Percentiles rank a stretch among this genome's conserved stretches.
Evolutionary conservation across 2,329 filamentous ascomycete genomes (phyloP).

Genomic region (Acarospora socialis): DNA sequence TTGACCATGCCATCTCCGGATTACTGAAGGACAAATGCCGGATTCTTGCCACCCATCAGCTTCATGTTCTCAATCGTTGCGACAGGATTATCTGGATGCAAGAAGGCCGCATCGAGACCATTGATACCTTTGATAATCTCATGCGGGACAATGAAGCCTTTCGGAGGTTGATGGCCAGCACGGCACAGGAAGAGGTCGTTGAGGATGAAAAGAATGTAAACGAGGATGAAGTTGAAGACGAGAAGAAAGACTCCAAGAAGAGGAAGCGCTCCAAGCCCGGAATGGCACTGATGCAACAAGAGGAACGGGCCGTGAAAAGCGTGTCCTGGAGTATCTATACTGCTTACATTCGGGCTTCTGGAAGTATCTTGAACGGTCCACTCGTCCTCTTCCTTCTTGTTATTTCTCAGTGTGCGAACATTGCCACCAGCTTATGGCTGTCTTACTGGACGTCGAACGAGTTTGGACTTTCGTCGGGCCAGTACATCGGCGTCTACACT

Average conservation of each 20-base stretch:
- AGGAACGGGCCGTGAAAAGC: conserved; percentile 52
- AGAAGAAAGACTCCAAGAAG: conserved; percentile 33
- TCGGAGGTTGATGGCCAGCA: conserved; percentile 67
- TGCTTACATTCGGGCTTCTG: conserved; percentile 63
- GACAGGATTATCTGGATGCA: conserved; percentile 93
- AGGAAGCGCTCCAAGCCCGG: conserved; percentile 32
- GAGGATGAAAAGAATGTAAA: conserved; percentile 33
- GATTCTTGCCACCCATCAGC: conserved; percentile 84
- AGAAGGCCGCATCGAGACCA: conserved; percentile 63
- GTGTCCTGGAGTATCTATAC: conserved; percentile 70
- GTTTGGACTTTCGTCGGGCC: conserved; percentile 50
- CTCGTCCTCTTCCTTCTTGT: conserved; percentile 50
- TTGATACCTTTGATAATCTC: conserved; percentile 81
- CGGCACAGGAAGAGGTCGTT: conserved; percentile 46
- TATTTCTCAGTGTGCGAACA: conserved; percentile 68
- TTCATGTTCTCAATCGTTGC: conserved; percentile 81
- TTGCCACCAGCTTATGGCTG: conserved; percentile 79
- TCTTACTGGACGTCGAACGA: conserved; percentile 83
- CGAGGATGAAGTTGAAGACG: conserved; percentile 34
- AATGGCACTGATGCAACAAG: conserved; percentile 31
- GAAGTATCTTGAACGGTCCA: conserved; percentile 53
- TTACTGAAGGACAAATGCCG: conserved; percentile 79
- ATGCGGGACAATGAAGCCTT: conserved; percentile 70
- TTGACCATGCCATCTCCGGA: conserved; percentile 86
- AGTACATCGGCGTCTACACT: conserved; percentile 58